phyloP scores from a whole-genome alignment of 2,329 filamentous ascomycete genomes.

The Chaetomiaceae sp. region DNA sequence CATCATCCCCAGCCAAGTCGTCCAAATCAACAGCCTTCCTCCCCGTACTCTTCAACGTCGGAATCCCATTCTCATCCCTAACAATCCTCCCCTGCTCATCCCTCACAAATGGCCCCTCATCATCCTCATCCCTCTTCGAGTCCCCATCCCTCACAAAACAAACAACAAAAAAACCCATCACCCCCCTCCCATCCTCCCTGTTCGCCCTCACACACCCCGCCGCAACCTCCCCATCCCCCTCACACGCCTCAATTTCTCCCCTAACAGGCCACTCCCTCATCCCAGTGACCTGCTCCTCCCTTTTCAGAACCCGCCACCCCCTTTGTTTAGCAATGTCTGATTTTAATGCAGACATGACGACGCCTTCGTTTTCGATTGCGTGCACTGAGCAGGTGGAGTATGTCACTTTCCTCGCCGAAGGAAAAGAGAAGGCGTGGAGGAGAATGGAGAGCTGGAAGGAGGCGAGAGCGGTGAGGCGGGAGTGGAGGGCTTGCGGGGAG shows the following conservation, averaged over 20 bases:
- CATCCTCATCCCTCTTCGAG: constrained; percentile 6
- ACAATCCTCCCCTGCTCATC: constrained; percentile 31
- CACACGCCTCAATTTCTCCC: constrained; percentile 47
- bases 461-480: constrained; percentile 68
- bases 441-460: constrained; percentile 79
- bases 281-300: constrained; percentile 70
- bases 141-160: constrained; percentile 64
- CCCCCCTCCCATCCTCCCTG: constrained; percentile 74
- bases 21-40: constrained; percentile 20
- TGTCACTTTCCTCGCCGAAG: constrained; percentile 68
- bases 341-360: constrained; percentile 67
- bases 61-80: constrained; percentile 31
- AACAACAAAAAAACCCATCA: constrained; percentile 96
- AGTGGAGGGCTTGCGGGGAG: constrained; percentile 53
- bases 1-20: constrained; percentile 7
- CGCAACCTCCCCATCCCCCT: constrained; percentile 44
- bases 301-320: constrained; percentile 73
- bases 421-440: constrained; percentile 79
- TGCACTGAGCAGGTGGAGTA: constrained; percentile 95
- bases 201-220: constrained; percentile 79
- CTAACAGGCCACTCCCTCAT: constrained; percentile 71
- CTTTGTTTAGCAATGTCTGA: constrained; percentile 61
- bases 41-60: constrained; percentile 28
- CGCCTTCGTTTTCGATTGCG: constrained; percentile 80
- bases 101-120: constrained; percentile 30